These are phyloP conservation scores for Xylaria sp. DNA, from an alignment of 2,329 filamentous ascomycete genomes.

Conservation along the genomic window DNA sequence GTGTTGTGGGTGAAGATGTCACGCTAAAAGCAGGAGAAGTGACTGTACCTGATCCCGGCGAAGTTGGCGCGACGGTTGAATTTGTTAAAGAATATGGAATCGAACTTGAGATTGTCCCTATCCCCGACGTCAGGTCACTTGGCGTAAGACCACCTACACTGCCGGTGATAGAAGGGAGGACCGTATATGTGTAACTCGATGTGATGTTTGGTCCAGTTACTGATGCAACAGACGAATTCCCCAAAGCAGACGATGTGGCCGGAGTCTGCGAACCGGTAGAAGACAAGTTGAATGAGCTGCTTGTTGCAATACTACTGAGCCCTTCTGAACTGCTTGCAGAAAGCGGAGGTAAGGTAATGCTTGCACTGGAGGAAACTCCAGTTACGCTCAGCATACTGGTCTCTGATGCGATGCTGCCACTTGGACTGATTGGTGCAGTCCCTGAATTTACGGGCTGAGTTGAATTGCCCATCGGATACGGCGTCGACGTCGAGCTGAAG, in stretches of 20 bases:
- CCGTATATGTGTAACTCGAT: constrained; percentile 11
- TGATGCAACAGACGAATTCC: not conserved
- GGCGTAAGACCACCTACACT: not conserved
- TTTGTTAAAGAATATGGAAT: constrained; percentile 13
- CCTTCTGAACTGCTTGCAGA: constrained; percentile 13
- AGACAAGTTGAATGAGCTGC: not conserved
- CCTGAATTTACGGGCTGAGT: constrained; percentile 10
- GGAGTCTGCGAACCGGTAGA: constrained; percentile 3
- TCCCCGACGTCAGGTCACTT: constrained; percentile 6
- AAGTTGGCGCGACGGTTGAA: constrained; percentile 13
- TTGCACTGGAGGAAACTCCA: constrained; percentile 10
- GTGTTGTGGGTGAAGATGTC: not conserved
- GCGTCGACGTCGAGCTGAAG: not conserved
- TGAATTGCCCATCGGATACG: constrained; percentile 18
- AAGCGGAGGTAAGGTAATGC: constrained; percentile 11
- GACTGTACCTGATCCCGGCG: not conserved
- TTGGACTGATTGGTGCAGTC: constrained; percentile 8
- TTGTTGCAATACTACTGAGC: constrained; percentile 4
- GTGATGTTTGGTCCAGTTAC: constrained; percentile 2
- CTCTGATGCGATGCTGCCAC: constrained; percentile 4
- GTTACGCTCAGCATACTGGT: not conserved
- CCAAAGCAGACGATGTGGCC: not conserved
- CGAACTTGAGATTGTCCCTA: constrained; percentile 7
- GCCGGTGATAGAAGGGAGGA: not conserved
- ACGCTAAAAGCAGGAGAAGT: constrained; percentile 9